Evolutionary conservation across 192 early-diverging fungal genomes (phyloP).

Genomic region (Mortierella antarctica): DNA sequence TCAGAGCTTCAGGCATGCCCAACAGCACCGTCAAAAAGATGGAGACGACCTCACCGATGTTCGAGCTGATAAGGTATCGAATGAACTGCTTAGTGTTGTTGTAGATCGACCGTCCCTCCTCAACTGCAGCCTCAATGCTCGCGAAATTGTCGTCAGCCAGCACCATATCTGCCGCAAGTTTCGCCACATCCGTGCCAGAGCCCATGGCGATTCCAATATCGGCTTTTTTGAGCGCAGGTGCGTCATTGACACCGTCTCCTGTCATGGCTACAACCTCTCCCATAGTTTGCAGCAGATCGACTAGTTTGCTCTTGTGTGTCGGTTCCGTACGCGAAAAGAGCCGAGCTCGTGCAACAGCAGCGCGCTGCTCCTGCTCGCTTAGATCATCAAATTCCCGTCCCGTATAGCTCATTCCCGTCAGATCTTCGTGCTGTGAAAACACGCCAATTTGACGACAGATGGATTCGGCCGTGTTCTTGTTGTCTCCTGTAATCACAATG

Average conservation of each 20-base stretch:
- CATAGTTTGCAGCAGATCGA: slow-evolving; percentile 86
- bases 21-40: slow-evolving; percentile 98
- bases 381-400: slow-evolving; percentile 97
- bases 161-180: slow-evolving; percentile 98
- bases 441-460: slow-evolving; percentile 97
- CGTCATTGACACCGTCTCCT: slow-evolving; percentile 99
- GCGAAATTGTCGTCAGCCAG: slow-evolving; percentile 99
- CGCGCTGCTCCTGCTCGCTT: slow-evolving; percentile 72
- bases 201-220: slow-evolving; percentile 99
- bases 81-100: slow-evolving; percentile 99
- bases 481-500: slow-evolving; percentile 98
- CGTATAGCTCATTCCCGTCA: slow-evolving; percentile 80
- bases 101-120: slow-evolving; percentile 98
- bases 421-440: slow-evolving; percentile 74
- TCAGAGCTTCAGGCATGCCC: slow-evolving; percentile 97
- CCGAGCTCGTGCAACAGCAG: slow-evolving; percentile 77
- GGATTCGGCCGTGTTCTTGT: slow-evolving; percentile 95
- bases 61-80: slow-evolving; percentile 96
- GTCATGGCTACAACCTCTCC: slow-evolving; percentile 95
- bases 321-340: slow-evolving; percentile 98
- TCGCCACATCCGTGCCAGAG: slow-evolving; percentile 97
- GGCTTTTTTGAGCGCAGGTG: slow-evolving; percentile 96
- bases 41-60: slow-evolving; percentile 98
- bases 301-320: slow-evolving; percentile 93
- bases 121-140: slow-evolving; percentile 96